Percentiles rank a stretch among this genome's conserved stretches.
Evolutionary conservation across 495 filamentous ascomycete species (phyloP).

Genomic region (Tuber brumale): DNA sequence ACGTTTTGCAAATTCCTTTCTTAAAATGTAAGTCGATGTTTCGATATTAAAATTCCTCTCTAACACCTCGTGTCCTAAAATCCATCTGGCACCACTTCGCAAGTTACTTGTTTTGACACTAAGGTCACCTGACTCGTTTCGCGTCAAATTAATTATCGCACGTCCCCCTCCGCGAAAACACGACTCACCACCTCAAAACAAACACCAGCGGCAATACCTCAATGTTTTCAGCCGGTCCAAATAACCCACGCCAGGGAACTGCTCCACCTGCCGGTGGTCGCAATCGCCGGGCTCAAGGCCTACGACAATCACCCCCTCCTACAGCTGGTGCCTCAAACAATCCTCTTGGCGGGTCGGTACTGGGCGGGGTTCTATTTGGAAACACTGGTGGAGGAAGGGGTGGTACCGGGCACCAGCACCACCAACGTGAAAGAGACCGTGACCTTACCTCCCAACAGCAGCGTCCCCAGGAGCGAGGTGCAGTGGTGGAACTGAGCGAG

Average conservation of each 20-base stretch:
- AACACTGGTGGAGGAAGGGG: slow-evolving; percentile 41
- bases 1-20: background rate
- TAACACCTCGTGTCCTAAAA: background rate
- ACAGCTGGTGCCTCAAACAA: slow-evolving; percentile 21
- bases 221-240: background rate
- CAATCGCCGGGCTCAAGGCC: slow-evolving; percentile 16
- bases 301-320: slow-evolving; percentile 31
- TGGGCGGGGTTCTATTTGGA: slow-evolving; percentile 28
- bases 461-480: slow-evolving; percentile 37
- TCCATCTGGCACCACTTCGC: background rate
- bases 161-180: background rate
- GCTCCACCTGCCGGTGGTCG: slow-evolving; percentile 20
- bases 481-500: slow-evolving; percentile 54
- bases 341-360: slow-evolving; percentile 20
- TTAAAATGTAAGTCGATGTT: background rate
- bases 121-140: slow-evolving; percentile 3
- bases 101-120: background rate
- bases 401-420: slow-evolving; percentile 45
- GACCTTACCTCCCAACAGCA: slow-evolving; percentile 42
- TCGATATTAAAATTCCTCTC: background rate
- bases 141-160: background rate
- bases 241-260: slow-evolving; percentile 22
- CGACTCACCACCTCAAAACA: background rate
- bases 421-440: slow-evolving; percentile 42
- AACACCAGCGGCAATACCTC: background rate